Evolutionary conservation across 768 basidiomycete genomes (phyloP), one percentile per base, ranked within the genome.

Genomic region (Lenzites betulinus): DNA sequence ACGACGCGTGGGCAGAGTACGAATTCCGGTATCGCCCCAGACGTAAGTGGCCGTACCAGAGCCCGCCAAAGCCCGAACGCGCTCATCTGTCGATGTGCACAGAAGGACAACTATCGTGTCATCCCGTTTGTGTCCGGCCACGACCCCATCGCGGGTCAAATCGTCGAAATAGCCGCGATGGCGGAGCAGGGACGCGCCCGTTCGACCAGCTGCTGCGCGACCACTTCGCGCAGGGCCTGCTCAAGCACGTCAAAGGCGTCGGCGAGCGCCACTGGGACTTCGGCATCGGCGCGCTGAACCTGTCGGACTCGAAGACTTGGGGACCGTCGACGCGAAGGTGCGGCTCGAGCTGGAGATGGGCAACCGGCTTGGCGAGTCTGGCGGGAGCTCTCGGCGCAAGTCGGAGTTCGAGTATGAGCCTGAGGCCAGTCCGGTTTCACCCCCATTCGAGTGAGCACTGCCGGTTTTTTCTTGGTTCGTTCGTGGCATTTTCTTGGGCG

Each of bases 191-290:
- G 13, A 30, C 70, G 18, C 70, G 72, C 49, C 74, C 75, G 13
- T 69, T 75, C 20, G 72, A 75, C 47, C 69, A 71, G 46, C 67
- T 74, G 15, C 68, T 75, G 59, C 53, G 36, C 20, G 71, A 73
- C 53, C 74, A 75, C 58, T 74, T 76, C 58, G 59, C 63, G 22
- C 72, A 75, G 52, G 70, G 73, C 30, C 33, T 75, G 3, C 61
- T 74, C 16, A 74, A 73, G 54, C 64, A 76, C 68, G 67, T 76
- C 64, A 74, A 68, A 49, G 75, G 74, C 15, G 52, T 65, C 60
- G 72, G 70, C 11, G 72, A 75, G 49, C 54, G 63, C 20, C 64
- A 43, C 23, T 73, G 71, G 71, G 65, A 69, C 48, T 58, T 68
- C 51, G 63, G 62, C 49, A 43, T 22, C 7, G 56, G 62, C 16